Evolutionary conservation across 140 eudicot genomes (phyloP).

Genomic region (Anethum foeniculum): DNA sequence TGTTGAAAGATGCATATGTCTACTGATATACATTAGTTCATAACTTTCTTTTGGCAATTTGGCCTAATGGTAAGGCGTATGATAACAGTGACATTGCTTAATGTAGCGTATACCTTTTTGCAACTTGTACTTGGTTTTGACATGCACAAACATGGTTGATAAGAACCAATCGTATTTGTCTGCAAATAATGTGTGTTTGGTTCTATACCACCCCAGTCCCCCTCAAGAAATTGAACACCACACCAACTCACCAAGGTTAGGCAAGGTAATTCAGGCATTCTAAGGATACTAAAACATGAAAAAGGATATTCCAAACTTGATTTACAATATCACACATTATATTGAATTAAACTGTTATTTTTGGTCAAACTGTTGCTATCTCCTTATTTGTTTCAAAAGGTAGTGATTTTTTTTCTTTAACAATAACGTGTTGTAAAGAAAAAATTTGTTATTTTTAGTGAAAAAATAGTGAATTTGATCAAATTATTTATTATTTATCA

Average conservation of each 20-base stretch:
- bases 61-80: background rate
- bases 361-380: too few relatives aligned
- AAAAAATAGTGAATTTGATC: too few relatives aligned
- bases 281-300: background rate
- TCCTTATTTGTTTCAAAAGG: too few relatives aligned
- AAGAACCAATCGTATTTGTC: background rate
- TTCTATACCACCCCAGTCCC: background rate
- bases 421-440: too few relatives aligned
- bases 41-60: background rate
- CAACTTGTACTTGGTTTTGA: background rate
- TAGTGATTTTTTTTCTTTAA: too few relatives aligned
- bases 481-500: too few relatives aligned
- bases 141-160: background rate
- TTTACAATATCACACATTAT: background rate
- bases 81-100: background rate
- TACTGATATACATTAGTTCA: background rate
- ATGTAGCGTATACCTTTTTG: background rate
- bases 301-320: background rate
- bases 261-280: background rate
- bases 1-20: background rate
- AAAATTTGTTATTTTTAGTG: too few relatives aligned
- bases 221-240: background rate
- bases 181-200: background rate
- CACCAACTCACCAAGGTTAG: background rate
- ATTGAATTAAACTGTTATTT: too few relatives aligned